Conservation (phyloP, 176 grass and related monocot genomes). For the Alopecurus myosuroides region DNA sequence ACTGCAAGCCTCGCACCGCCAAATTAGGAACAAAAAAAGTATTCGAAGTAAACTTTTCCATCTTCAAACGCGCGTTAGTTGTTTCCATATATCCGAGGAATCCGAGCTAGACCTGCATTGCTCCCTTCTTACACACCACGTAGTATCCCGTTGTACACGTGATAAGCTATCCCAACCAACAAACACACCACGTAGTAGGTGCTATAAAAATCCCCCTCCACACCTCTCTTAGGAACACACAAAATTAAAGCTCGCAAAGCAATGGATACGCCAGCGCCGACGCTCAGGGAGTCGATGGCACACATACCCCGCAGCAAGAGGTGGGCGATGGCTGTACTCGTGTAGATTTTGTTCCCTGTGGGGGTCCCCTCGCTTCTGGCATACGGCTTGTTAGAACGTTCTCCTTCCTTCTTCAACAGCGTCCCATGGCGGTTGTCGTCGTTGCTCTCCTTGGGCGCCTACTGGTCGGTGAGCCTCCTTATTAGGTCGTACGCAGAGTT, state of each 20-base stretch:
- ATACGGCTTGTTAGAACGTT: neutral
- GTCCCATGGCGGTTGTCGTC: neutral
- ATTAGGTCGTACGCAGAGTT: neutral
- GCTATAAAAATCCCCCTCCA: neutral
- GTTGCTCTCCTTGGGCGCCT: neutral
- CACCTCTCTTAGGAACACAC: neutral
- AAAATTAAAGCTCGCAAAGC: neutral
- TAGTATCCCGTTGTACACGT: too few species aligned
- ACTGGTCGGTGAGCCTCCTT: neutral
- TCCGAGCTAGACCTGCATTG: neutral
- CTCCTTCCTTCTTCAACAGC: neutral
- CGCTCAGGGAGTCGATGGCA: neutral
- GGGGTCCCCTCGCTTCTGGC: neutral
- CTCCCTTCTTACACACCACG: too few species aligned
- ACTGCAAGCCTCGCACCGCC: too few species aligned
- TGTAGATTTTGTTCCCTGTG: neutral
- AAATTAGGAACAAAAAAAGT: too few species aligned
- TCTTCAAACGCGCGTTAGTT: too few species aligned
- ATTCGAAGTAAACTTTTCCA: too few species aligned
- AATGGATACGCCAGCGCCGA: neutral
- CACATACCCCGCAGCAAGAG: neutral
- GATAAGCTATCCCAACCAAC: too few species aligned
- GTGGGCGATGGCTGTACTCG: neutral
- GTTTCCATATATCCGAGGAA: neutral
- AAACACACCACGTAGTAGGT: too few species aligned